These are phyloP conservation scores for Favolaschia claudopus DNA, from an alignment of 768 basidiomycete genomes.

Conservation along the genomic window DNA sequence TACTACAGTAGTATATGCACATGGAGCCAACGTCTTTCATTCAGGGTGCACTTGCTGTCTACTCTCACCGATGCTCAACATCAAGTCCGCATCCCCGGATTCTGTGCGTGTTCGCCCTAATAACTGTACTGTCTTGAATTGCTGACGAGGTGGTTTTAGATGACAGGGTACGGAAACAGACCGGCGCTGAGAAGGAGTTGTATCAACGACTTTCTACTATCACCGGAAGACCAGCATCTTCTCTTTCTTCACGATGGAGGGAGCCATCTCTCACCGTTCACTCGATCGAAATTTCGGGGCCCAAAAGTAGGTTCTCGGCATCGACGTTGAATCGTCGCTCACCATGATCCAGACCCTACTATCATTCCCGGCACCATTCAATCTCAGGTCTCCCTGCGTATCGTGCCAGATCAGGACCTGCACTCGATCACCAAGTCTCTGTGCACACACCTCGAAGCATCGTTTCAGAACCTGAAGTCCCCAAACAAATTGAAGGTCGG, in stretches of 20 bases:
- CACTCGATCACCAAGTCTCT: conserved; percentile 71
- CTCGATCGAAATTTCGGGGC: conserved; percentile 82
- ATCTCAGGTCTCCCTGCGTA: conserved; percentile 88
- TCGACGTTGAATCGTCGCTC: background rate
- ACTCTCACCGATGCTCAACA: conserved; percentile 67
- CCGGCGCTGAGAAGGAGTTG: conserved; percentile 68
- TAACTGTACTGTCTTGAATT: too few relatives aligned
- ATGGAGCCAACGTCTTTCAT: too few relatives aligned
- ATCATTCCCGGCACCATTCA: conserved; percentile 87
- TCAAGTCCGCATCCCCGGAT: conserved; percentile 75
- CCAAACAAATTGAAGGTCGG: conserved; percentile 77
- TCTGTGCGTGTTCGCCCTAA: conserved; percentile 72
- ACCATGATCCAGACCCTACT: conserved; percentile 66
- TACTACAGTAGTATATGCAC: background rate
- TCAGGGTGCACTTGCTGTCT: conserved; percentile 80
- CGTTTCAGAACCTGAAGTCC: conserved; percentile 68
- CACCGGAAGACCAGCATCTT: conserved; percentile 70
- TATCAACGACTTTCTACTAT: conserved; percentile 76
- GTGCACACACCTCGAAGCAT: conserved; percentile 59
- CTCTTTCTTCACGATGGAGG: conserved; percentile 83
- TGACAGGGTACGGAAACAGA: conserved; percentile 76
- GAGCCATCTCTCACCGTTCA: conserved; percentile 92
- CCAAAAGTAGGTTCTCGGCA: conserved; percentile 61
- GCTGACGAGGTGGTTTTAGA: too few relatives aligned
- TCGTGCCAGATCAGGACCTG: conserved; percentile 93